Evolutionary conservation across 1,139 yeast species (phyloP), one percentile per base, ranked within the genome.

Genomic region (Hyphopichia buzzinii): DNA sequence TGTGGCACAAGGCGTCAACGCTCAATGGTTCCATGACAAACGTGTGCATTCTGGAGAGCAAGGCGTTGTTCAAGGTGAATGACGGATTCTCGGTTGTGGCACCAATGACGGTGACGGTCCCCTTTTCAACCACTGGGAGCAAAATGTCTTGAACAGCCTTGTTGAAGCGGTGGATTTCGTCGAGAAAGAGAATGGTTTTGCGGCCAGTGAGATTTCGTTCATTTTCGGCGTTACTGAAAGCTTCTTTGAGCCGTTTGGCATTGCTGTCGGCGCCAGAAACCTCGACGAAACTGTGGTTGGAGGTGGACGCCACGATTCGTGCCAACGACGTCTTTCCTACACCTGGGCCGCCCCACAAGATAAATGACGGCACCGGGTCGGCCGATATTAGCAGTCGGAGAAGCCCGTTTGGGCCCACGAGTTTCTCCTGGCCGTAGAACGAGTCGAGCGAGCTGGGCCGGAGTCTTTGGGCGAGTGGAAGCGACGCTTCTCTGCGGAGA

Each of bases 81-180:
- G 96, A 85, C 1, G 98, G 98, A 54, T 94, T 94, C 56, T 92
- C 98, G 1, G 98, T 92, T 0, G 98, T 94, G 7, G 98, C 97
- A 1, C 98, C 98, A 37, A 92, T 81, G 3, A 84, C 71, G 0
- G 82, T 76, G 5, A 82, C 71, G 5, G 71, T 65, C 0, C 90
- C 89, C 40, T 75, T 70, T 52, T 85, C 95, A 21, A 84, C 79
- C 38, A 79, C 82, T 0, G 88, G 88, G 8, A 85, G 63, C 39
- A 94, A 77, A 21, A 86, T 64, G 58, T 94, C 98, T 54, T 94
- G 98, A 43, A 89, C 97, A 0, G 85, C 77, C 48, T 88, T 86
- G 55, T 86, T 89, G 58, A 87, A 89, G 35, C 98, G 65, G 54
- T 92, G 98, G 17, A 92, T 87, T 56, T 94, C 98, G 63, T 92